Percentiles rank a stretch among this genome's conserved stretches.
phyloP scores from a whole-genome alignment of 768 basidiomycete species.

The Postia placenta region DNA sequence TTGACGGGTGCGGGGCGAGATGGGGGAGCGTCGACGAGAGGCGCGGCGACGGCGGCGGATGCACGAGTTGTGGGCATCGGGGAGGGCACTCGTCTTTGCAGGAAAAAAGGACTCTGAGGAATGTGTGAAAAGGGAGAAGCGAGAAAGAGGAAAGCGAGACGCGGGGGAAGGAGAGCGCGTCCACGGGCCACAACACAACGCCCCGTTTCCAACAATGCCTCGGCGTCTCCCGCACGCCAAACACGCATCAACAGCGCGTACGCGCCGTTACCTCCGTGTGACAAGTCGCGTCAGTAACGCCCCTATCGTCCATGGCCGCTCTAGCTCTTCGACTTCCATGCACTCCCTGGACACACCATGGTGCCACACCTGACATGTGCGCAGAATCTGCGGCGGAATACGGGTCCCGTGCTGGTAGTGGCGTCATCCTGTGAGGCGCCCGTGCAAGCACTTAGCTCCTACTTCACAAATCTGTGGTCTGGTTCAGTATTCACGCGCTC shows the following conservation, averaged over 20 bases:
- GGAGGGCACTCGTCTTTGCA: conserved; percentile 9
- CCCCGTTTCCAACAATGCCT: conserved; percentile 7
- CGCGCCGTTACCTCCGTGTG: too few species aligned
- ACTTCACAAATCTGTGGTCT: too few species aligned
- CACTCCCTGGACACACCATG: too few species aligned
- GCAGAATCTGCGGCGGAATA: too few species aligned
- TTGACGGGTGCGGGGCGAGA: conserved; percentile 1
- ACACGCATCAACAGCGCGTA: conserved; percentile 7
- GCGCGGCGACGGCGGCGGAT: conserved; percentile 4
- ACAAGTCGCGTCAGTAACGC: too few species aligned
- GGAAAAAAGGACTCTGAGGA: background rate
- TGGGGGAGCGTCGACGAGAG: conserved; percentile 6
- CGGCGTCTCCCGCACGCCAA: conserved; percentile 10
- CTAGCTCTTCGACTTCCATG: too few species aligned
- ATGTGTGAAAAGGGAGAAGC: conserved; percentile 1
- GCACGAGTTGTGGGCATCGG: conserved; percentile 5
- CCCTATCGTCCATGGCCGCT: too few species aligned
- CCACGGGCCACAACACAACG: background rate
- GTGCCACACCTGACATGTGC: too few species aligned
- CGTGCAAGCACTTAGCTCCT: too few species aligned
- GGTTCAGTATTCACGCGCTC: too few species aligned
- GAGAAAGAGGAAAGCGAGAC: background rate
- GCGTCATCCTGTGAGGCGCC: too few species aligned
- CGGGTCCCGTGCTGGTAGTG: too few species aligned
- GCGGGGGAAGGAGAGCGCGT: conserved; percentile 2